A percentile compares a stretch with the other conserved stretches of the same genome.
Evolutionary conservation across 2,329 filamentous ascomycete genomes (phyloP).

Genomic region (Penicillium sumatraense): DNA sequence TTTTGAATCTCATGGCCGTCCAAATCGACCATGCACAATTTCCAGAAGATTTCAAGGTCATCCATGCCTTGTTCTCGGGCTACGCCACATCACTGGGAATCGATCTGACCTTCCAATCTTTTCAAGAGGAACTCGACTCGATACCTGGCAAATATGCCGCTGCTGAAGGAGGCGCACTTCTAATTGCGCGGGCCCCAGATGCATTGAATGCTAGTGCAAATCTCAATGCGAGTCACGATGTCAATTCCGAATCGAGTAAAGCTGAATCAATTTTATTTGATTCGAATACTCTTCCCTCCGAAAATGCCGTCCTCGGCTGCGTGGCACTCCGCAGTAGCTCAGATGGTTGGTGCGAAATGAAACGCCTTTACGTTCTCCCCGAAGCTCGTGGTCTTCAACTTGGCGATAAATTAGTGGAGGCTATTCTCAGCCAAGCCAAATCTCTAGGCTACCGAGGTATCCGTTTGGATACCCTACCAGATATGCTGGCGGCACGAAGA

Average conservation of each 20-base stretch:
- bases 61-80: slow-evolving; percentile 49
- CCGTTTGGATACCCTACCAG: slow-evolving; percentile 60
- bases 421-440: slow-evolving; percentile 51
- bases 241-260: too few relatives aligned
- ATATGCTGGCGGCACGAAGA: slow-evolving; percentile 55
- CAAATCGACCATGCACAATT: slow-evolving; percentile 45
- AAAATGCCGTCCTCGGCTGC: slow-evolving; percentile 48
- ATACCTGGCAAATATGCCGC: slow-evolving; percentile 61
- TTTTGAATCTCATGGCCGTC: slow-evolving; percentile 17
- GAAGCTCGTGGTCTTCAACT: slow-evolving; percentile 55
- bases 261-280: too few relatives aligned
- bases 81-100: slow-evolving; percentile 54
- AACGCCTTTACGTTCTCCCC: slow-evolving; percentile 59
- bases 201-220: not conserved
- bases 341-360: slow-evolving; percentile 56
- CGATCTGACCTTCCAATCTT: slow-evolving; percentile 63
- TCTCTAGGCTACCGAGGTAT: slow-evolving; percentile 57
- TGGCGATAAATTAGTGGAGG: slow-evolving; percentile 53
- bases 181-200: slow-evolving; percentile 47
- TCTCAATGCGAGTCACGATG: not conserved
- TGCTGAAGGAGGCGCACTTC: slow-evolving; percentile 51
- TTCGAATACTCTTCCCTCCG: not conserved
- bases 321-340: slow-evolving; percentile 52
- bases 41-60: slow-evolving; percentile 46
- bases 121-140: slow-evolving; percentile 55